phyloP scores from a whole-genome alignment of 164 flowering plant genomes.

The Buxus sempervirens region DNA sequence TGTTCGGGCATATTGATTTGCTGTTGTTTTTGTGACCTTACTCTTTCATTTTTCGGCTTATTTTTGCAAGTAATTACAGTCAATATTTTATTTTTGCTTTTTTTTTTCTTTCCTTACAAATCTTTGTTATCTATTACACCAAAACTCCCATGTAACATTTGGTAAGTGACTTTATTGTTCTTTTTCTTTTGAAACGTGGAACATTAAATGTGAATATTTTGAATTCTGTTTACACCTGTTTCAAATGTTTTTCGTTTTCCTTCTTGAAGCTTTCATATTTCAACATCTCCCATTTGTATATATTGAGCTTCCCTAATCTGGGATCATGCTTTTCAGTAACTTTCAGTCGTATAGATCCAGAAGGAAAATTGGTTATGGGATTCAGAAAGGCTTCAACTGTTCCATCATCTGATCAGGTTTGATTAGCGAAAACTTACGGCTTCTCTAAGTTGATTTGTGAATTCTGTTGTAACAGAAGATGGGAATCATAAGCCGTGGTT shows the following conservation, averaged over 20 bases:
- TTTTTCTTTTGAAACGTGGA: neutral
- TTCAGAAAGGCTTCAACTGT: slow-evolving; percentile 71
- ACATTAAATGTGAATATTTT: neutral
- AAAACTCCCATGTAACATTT: neutral
- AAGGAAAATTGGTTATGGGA: slow-evolving; percentile 90
- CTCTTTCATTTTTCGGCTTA: neutral
- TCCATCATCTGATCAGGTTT: slow-evolving; percentile 64
- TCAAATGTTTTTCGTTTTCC: neutral
- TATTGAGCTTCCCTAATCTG: neutral
- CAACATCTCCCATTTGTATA: neutral
- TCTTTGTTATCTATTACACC: no score
- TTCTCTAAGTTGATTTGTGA: neutral
- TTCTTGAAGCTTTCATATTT: neutral
- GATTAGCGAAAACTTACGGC: neutral
- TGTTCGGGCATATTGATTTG: neutral
- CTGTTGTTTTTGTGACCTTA: neutral
- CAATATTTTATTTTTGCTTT: neutral
- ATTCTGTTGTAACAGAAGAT: neutral
- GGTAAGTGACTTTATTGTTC: neutral
- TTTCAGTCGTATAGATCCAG: slow-evolving; percentile 88
- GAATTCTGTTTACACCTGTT: no score
- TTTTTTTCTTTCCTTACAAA: neutral
- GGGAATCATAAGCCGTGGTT: neutral
- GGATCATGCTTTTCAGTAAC: slow-evolving; percentile 54
- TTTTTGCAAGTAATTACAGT: neutral